phyloP scores from a whole-genome alignment of 1,284 basidiomycete species.

The Cerioporus squamosus region DNA sequence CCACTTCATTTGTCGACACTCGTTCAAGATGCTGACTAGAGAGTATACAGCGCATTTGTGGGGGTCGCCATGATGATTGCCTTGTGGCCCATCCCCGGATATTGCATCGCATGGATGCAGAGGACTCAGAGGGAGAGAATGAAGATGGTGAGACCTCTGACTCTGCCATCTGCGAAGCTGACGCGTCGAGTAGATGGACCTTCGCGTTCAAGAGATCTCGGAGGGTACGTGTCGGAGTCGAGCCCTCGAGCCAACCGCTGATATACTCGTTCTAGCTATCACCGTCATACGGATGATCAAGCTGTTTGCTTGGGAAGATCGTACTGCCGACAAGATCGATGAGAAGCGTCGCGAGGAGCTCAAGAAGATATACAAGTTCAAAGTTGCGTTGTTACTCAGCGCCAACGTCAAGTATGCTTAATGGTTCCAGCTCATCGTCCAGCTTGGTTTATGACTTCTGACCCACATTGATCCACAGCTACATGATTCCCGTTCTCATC shows the following conservation, averaged over 20 bases:
- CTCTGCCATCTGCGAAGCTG: conserved; percentile 12
- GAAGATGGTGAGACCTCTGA: conserved; percentile 30
- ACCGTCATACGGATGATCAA: not conserved
- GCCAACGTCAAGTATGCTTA: no score
- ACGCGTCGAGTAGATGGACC: conserved; percentile 41
- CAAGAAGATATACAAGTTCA: not conserved
- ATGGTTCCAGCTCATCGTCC: no score
- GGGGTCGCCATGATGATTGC: conserved; percentile 55
- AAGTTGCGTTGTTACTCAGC: no score
- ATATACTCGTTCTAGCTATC: conserved; percentile 15
- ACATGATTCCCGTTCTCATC: conserved; percentile 62
- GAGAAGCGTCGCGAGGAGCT: not conserved
- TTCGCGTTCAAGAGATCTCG: conserved; percentile 49
- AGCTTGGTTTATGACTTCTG: not conserved
- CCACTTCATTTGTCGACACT: not conserved
- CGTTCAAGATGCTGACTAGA: not conserved
- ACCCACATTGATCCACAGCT: conserved; percentile 39
- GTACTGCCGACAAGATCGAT: not conserved
- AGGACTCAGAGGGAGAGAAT: conserved; percentile 33
- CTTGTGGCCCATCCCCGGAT: conserved; percentile 54
- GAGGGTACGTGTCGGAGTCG: conserved; percentile 38
- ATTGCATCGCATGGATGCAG: conserved; percentile 26
- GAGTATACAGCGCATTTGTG: conserved; percentile 40
- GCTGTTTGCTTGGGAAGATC: not conserved
- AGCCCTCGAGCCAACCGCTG: not conserved